phyloP scores from a whole-genome alignment of 1,139 yeast species.

The Yamadazyma atmosphaerica region DNA sequence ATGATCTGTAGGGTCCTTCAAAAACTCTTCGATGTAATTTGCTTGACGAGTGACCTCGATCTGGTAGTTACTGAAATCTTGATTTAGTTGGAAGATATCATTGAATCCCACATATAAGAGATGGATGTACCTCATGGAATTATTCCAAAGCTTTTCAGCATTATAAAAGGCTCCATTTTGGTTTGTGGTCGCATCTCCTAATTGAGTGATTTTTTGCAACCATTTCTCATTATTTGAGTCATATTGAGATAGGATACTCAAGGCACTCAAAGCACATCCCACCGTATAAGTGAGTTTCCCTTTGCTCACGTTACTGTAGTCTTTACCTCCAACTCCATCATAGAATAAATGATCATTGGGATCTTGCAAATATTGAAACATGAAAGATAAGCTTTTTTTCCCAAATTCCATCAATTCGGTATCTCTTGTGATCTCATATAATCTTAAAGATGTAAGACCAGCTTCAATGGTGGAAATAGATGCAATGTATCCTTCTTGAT shows the following conservation, averaged over 20 bases:
- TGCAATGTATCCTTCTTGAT: constrained; percentile 25
- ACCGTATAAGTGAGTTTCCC: constrained; percentile 38
- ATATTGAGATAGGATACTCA: constrained; percentile 21
- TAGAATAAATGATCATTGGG: constrained; percentile 27
- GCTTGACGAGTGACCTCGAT: constrained; percentile 24
- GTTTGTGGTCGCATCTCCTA: constrained; percentile 25
- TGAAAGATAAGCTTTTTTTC: constrained; percentile 24
- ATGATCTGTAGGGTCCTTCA: constrained; percentile 6
- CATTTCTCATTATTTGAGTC: constrained; percentile 8
- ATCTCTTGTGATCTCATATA: constrained; percentile 22
- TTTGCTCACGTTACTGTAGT: constrained; percentile 21
- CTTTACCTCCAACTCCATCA: constrained; percentile 27
- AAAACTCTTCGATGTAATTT: constrained; percentile 14
- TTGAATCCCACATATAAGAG: constrained; percentile 26
- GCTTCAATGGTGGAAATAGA: constrained; percentile 37
- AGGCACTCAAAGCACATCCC: constrained; percentile 32
- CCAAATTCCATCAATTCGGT: constrained; percentile 22
- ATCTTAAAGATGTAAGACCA: constrained; percentile 31
- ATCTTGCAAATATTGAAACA: constrained; percentile 30
- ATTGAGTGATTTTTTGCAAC: constrained; percentile 21
- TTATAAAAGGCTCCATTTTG: constrained; percentile 24
- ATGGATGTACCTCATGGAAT: constrained; percentile 24
- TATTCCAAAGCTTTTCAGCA: constrained; percentile 25
- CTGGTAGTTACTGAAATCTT: constrained; percentile 15
- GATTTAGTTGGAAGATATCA: constrained; percentile 18